These are phyloP conservation scores for Artemisia tridentata DNA, from an alignment of 129 eudicot species.

Conservation along the genomic window DNA sequence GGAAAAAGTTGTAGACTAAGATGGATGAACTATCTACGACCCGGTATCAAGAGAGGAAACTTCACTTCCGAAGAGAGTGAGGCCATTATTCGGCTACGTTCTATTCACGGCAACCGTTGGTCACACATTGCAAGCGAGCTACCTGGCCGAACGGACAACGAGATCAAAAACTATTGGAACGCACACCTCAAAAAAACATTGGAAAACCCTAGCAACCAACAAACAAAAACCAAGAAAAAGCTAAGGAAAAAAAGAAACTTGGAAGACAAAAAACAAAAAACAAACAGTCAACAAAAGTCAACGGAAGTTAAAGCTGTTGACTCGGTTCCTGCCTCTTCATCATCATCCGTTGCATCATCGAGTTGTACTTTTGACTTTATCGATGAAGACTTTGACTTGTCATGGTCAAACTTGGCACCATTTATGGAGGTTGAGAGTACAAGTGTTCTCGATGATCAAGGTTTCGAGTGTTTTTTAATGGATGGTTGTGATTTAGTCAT, in stretches of 20 bases:
- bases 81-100: constrained; percentile 23
- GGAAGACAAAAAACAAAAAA: background rate
- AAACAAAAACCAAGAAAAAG: background rate
- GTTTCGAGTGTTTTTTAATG: constrained; percentile 7
- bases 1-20: constrained; percentile 32
- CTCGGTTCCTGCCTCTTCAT: background rate
- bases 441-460: background rate
- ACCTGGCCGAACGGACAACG: constrained; percentile 29
- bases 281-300: constrained; percentile 18
- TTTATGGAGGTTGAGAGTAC: constrained; percentile 15
- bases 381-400: constrained; percentile 13
- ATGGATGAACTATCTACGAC: constrained; percentile 24
- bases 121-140: constrained; percentile 26
- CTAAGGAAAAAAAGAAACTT: background rate
- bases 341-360: background rate
- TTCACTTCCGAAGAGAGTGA: constrained; percentile 16
- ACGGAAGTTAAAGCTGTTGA: constrained; percentile 3
- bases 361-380: constrained; percentile 7
- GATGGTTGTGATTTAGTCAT: constrained; percentile 1
- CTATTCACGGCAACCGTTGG: constrained; percentile 29
- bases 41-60: constrained; percentile 19
- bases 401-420: constrained; percentile 11
- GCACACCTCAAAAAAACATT: constrained; percentile 16
- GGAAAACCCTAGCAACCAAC: background rate
- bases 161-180: constrained; percentile 31